Percentiles rank a stretch among this genome's conserved stretches.
Conservation (phyloP, 2,329 filamentous ascomycete genomes). For the Lithohypha guttulata region DNA sequence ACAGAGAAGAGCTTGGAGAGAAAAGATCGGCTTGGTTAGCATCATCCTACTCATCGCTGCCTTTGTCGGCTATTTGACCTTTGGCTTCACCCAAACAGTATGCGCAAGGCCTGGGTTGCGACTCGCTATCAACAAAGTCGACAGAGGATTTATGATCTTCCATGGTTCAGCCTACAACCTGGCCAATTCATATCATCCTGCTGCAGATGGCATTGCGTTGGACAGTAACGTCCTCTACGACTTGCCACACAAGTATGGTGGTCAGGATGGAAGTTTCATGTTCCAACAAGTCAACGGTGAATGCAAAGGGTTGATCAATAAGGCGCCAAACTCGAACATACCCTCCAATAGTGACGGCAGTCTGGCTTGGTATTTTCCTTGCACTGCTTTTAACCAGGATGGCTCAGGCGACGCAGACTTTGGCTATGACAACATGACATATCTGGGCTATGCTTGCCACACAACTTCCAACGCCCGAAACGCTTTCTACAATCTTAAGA, state of each 20-base stretch:
- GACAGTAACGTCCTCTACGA: slow-evolving; percentile 78
- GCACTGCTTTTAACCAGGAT: slow-evolving; percentile 83
- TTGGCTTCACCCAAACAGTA: slow-evolving; percentile 85
- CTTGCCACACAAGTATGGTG: slow-evolving; percentile 66
- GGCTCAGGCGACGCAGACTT: slow-evolving; percentile 68
- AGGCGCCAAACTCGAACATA: slow-evolving; percentile 60
- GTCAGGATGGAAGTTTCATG: slow-evolving; percentile 89
- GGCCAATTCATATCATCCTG: slow-evolving; percentile 63
- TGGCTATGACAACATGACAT: slow-evolving; percentile 40
- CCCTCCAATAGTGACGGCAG: slow-evolving; percentile 63
- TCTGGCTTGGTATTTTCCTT: slow-evolving; percentile 95
- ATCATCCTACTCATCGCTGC: slow-evolving; percentile 81
- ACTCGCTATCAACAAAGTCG: slow-evolving; percentile 72
- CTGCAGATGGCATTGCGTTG: slow-evolving; percentile 63
- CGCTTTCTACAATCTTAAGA: slow-evolving; percentile 62
- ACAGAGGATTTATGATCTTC: slow-evolving; percentile 82
- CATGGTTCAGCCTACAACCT: slow-evolving; percentile 87
- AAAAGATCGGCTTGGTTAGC: slow-evolving; percentile 95
- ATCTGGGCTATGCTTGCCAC: slow-evolving; percentile 81
- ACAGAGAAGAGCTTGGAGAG: slow-evolving; percentile 86
- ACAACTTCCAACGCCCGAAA: slow-evolving; percentile 59
- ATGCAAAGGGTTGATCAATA: slow-evolving; percentile 82
- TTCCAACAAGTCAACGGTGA: slow-evolving; percentile 98
- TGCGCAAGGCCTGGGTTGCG: slow-evolving; percentile 63
- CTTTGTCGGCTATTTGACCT: slow-evolving; percentile 88